These are phyloP conservation scores for Aspergillus arachidicola DNA, from an alignment of 2,329 filamentous ascomycete genomes.

Conservation along the genomic window DNA sequence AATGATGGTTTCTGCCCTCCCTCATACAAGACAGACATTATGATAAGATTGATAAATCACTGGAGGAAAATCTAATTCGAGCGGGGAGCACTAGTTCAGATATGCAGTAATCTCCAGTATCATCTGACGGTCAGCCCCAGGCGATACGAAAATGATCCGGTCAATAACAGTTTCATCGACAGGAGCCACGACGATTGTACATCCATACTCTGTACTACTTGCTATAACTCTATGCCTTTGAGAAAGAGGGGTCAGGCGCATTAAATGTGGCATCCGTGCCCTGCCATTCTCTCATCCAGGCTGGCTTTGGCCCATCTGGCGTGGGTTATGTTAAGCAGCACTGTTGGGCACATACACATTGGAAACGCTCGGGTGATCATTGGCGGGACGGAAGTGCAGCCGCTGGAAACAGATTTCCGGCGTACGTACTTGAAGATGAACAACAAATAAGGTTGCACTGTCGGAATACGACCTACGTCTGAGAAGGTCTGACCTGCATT, in stretches of 20 bases:
- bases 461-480: neutral
- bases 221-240: neutral
- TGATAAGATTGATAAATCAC: conserved; percentile 5
- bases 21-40: neutral
- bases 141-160: neutral
- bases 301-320: neutral
- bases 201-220: neutral
- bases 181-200: conserved; percentile 2
- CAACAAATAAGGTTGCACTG: neutral
- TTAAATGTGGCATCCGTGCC: neutral
- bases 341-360: conserved; percentile 1
- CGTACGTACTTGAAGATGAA: neutral
- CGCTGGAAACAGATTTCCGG: conserved; percentile 8
- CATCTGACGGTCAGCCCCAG: neutral
- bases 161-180: neutral
- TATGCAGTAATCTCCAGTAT: neutral
- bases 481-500: neutral
- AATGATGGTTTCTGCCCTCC: neutral
- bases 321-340: neutral
- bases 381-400: neutral
- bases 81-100: neutral
- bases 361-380: neutral
- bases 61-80: neutral
- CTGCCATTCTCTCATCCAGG: neutral
- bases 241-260: neutral